Conservation (phyloP, 306 rosid genomes). For the Cucurbita argyrosperma region DNA sequence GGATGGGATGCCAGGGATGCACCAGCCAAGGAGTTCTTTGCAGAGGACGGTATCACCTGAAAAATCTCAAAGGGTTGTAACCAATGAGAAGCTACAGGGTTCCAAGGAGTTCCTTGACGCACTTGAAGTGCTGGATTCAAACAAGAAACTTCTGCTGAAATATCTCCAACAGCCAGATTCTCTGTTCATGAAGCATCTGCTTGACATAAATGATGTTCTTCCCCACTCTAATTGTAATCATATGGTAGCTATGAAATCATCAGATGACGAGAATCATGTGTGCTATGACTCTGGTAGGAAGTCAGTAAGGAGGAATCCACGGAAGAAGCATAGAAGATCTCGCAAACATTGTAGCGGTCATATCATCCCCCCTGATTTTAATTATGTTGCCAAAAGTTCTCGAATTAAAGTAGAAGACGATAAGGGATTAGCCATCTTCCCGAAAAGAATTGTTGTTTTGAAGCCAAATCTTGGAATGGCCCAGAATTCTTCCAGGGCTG, state of each 20-base stretch:
- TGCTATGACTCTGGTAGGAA: slow-evolving; percentile 23
- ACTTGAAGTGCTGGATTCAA: slow-evolving; percentile 72
- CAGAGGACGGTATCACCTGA: slow-evolving; percentile 19
- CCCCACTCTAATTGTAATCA: slow-evolving; percentile 32
- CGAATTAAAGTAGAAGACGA: slow-evolving; percentile 26
- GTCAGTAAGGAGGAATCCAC: slow-evolving; percentile 28
- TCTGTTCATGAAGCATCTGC: slow-evolving; percentile 72
- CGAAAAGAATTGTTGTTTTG: slow-evolving; percentile 79
- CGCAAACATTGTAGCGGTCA: slow-evolving; percentile 29
- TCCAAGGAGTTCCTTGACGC: slow-evolving; percentile 65
- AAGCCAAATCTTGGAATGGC: slow-evolving; percentile 77
- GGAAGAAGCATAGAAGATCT: slow-evolving; percentile 23
- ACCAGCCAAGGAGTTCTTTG: slow-evolving; percentile 28
- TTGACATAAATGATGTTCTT: slow-evolving; percentile 46
- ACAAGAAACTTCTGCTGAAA: slow-evolving; percentile 68
- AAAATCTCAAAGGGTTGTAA: slow-evolving; percentile 39
- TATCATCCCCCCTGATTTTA: slow-evolving; percentile 29
- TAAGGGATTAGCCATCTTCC: slow-evolving; percentile 25
- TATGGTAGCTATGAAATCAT: slow-evolving; percentile 19
- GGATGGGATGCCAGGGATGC: slow-evolving; percentile 70
- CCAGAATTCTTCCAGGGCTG: slow-evolving; percentile 22
- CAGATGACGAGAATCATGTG: slow-evolving; percentile 30
- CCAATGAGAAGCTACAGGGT: slow-evolving; percentile 53
- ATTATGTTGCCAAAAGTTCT: slow-evolving; percentile 24
- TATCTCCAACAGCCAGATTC: slow-evolving; percentile 77